Base-by-base conservation (phyloP, 2,329 filamentous ascomycete genomes). In the Paramyrothecium roridum region DNA sequence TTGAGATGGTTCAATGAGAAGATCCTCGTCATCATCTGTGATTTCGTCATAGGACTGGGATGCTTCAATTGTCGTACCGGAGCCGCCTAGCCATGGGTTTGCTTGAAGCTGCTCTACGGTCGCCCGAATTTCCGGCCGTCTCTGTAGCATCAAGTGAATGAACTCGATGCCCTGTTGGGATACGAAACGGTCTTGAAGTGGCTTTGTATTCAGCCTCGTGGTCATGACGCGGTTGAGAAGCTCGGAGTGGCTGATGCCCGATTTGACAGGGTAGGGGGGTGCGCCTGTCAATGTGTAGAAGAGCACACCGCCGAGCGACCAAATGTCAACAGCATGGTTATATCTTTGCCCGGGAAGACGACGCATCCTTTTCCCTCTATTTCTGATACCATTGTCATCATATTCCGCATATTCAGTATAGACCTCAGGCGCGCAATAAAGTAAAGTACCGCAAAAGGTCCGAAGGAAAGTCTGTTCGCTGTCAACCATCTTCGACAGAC, bases 341-440 rank as follows among this genome's bases (percentile, higher is more conserved):
- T 99, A 99, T 21, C 91, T 86, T 65, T 86, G 83, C 53, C 73
- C 82, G 60, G 73, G 70, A 13, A 66, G 63, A 56, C 87, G 84
- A 21, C 85, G 81, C 63, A 85, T 81, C 62, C 86, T 88, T 55
- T 82, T 82, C n/a, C 85, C 80, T 33, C 80, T 79, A 40, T 80
- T 80, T 40, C 86, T 78, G 57, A 86, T 81, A n/a, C 83, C 86
- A 50, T 85, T 78, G 63, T 89, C 87, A 64, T 96, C 89, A 51
- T 87, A 87, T 59, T 87, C 81, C 22, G 73, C 70, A 63, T 82
- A 88, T 57, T 87, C 85, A 8, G 89, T 91, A 66, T 98, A 99
- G 2, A 99, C 93, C 67, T 99, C 95, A 0, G 95, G 95, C 1
- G 95, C 95, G 70, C 95, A 98, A 73, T 98, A 99, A 3, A 99